Evolutionary conservation across 2,329 filamentous ascomycete genomes (phyloP).

Genomic region (Cucurbitaria berberidis): DNA sequence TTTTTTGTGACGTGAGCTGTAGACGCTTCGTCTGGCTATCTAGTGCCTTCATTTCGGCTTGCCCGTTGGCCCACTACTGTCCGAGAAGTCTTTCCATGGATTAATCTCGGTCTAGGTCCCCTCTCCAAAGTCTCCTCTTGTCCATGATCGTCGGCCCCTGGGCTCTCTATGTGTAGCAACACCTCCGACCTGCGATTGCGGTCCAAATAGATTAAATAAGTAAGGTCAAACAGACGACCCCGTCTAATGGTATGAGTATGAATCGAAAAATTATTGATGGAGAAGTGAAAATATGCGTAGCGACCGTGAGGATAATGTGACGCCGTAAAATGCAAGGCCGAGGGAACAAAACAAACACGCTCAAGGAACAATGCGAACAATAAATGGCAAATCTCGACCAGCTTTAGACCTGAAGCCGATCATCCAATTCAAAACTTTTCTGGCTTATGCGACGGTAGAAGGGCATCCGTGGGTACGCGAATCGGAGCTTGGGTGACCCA

Average conservation of each 20-base stretch:
- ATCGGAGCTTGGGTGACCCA: constrained; percentile 20
- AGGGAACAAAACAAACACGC: constrained; percentile 24
- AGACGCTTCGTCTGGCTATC: too few relatives aligned
- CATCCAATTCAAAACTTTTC: constrained; percentile 44
- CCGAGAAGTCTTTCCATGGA: too few relatives aligned
- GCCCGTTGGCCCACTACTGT: too few relatives aligned
- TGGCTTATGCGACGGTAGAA: constrained; percentile 47
- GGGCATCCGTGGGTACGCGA: constrained; percentile 32
- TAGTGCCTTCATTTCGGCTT: too few relatives aligned
- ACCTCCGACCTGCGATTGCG: constrained; percentile 1
- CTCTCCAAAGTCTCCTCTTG: too few relatives aligned
- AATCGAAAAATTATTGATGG: constrained; percentile 12
- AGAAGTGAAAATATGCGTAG: constrained; percentile 16
- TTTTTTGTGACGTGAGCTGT: too few relatives aligned
- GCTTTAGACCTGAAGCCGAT: constrained; percentile 44
- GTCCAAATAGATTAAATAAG: constrained; percentile 13
- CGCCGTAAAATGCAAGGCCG: constrained; percentile 34
- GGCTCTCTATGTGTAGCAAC: constrained; percentile 12
- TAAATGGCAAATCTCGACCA: constrained; percentile 16
- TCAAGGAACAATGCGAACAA: constrained; percentile 28
- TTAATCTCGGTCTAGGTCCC: too few relatives aligned
- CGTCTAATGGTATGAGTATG: constrained; percentile 10
- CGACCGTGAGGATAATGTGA: constrained; percentile 19
- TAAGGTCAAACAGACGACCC: constrained; percentile 4
- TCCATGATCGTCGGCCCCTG: neutral